Base-by-base conservation (phyloP, 139 green algal species). In the Chlorella sorokiniana region DNA sequence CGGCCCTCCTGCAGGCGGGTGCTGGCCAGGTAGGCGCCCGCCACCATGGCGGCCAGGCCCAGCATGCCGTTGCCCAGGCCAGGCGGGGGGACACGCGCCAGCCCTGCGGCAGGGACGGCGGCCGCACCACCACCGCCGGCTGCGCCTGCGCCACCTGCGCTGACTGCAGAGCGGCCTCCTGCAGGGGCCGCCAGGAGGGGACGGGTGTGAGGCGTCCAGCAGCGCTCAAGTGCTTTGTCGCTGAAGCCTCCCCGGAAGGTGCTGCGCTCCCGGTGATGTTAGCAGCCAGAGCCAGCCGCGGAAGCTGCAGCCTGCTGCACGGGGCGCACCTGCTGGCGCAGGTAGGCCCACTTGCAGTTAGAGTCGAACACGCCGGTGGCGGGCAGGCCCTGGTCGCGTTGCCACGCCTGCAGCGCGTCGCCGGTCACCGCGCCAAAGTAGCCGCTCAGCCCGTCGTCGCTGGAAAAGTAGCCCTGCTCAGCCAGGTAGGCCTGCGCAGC, bases 361-460 rank as follows among this genome's bases (percentile, higher is more conserved):
- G 44, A 38, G 23, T 82, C 42, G 63, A 88, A 88, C 38, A 52
- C 38, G 9, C 78, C 84, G 27, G 84, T 82, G 5, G 35, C 35
- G 2, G 20, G 45, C 54, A 88, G 38, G 16, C 84, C 78, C 23
- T 71, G 38, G 74, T 88, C 79, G 20, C 65, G 59, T 64, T 88
- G 84, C 84, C 84, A 88, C 4, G 27, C 37, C 44, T 80, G 65
- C 48, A 88, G 48, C 22, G 84, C 78, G 4, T 88, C 79, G 23
- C 81, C 75, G 1, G 84, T 88, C 31, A 69, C 31, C 3, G 31
- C 38, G 8, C 84, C 79, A 75, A 86, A 88, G 63, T 86, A 88
- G 23, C 84, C 84, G 67, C 31, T 86, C 23, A 79, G 25, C 1
- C 69, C 80, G 27, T 85, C 79, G 25, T 22, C 73, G 1, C 51